Percentiles rank a stretch among this genome's conserved stretches.
phyloP scores from a whole-genome alignment of 176 grass and related monocot species.

The Typha latifolia region DNA sequence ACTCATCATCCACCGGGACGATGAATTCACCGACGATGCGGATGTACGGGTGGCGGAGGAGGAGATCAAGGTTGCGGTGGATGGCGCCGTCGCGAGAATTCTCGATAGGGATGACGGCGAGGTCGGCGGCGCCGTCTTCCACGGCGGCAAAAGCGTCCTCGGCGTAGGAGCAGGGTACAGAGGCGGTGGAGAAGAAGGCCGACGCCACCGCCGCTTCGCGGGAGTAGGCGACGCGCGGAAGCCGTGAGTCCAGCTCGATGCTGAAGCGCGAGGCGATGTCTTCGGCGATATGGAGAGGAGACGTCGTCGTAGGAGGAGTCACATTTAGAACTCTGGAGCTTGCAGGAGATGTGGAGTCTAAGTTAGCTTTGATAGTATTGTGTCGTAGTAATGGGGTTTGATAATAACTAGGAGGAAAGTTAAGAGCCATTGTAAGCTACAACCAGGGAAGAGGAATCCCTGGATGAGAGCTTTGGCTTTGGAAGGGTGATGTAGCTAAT shows the following conservation, averaged over 20 bases:
- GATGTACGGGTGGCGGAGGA: slow-evolving; percentile 15
- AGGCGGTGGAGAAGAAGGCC: background rate
- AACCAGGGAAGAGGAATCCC: too few relatives aligned
- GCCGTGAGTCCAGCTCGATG: background rate
- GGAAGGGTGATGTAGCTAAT: too few relatives aligned
- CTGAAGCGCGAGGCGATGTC: too few relatives aligned
- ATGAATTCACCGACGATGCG: slow-evolving; percentile 15
- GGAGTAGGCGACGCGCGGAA: slow-evolving; percentile 7
- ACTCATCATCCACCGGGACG: slow-evolving; percentile 1
- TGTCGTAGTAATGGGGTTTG: too few relatives aligned
- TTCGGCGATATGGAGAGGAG: too few relatives aligned
- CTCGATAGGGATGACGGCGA: slow-evolving; percentile 13
- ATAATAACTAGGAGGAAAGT: too few relatives aligned
- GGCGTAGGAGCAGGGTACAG: slow-evolving; percentile 3
- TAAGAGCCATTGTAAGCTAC: too few relatives aligned
- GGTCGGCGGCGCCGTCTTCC: slow-evolving; percentile 2
- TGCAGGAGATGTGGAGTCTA: too few relatives aligned
- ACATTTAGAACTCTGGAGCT: too few relatives aligned
- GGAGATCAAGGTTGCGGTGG: slow-evolving; percentile 20
- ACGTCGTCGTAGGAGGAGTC: too few relatives aligned
- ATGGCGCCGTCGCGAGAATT: slow-evolving; percentile 20
- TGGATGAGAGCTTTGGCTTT: too few relatives aligned
- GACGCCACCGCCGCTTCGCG: slow-evolving; percentile 1
- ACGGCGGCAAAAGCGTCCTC: slow-evolving; percentile 7
- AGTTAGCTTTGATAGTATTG: too few relatives aligned